These are phyloP conservation scores for Nakaseomyces nivariensis DNA, from an alignment of 1,139 yeast genomes.

Conservation along the genomic window DNA sequence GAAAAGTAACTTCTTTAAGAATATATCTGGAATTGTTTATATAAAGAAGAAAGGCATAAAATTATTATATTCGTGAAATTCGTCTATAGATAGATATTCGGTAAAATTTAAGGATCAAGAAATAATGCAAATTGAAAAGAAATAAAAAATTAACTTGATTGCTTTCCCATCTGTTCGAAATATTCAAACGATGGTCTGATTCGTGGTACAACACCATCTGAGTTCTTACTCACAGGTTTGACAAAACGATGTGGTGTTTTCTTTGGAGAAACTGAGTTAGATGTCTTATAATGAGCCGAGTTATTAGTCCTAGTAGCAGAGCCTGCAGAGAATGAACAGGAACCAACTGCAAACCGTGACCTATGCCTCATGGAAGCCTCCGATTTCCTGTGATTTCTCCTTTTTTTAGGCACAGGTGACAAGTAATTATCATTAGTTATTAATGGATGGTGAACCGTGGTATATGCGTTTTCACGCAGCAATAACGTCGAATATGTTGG, in stretches of 20 bases:
- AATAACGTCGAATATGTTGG: slow-evolving; percentile 5
- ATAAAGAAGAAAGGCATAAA: not conserved
- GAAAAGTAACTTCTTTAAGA: no score
- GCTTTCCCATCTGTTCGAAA: not conserved
- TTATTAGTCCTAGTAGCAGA: not conserved
- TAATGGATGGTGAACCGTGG: not conserved
- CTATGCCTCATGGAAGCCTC: not conserved
- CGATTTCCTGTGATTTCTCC: not conserved
- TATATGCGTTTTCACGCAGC: slow-evolving; percentile 2
- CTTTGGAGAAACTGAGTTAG: slow-evolving; percentile 1
- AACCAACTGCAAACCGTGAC: slow-evolving; percentile 1
- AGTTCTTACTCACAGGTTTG: not conserved
- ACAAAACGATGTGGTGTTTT: not conserved
- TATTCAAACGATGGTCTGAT: not conserved
- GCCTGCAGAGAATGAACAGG: not conserved
- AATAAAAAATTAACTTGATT: not conserved
- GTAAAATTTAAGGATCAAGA: not conserved
- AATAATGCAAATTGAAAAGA: not conserved
- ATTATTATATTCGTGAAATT: not conserved
- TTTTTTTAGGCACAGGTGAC: slow-evolving; percentile 1
- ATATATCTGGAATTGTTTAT: no score
- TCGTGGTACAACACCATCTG: not conserved
- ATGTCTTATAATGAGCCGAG: not conserved
- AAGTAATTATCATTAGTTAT: not conserved
- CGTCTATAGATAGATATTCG: not conserved